Base-by-base conservation (phyloP, 1,139 yeast species). In the Geotrichum citri-aurantii region DNA sequence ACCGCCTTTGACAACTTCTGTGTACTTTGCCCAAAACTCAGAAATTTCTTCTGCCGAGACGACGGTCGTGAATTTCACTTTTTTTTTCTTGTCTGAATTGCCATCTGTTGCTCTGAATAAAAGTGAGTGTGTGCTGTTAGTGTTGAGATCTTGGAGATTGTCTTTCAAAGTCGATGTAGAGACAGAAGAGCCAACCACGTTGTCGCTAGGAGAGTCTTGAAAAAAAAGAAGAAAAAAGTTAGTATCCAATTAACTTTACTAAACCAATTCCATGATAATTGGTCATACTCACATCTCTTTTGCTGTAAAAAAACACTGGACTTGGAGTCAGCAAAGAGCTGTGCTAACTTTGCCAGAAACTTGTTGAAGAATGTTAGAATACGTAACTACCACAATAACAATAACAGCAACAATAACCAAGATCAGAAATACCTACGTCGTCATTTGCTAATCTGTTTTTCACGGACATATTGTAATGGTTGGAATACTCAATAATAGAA, bases 1-100 rank as follows among this genome's bases (percentile, higher is more conserved):
- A 5, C 86, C 90, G 31, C 75, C 69, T 69, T 87, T 88, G 60
- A 88, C 77, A 0, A 81, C 81, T 52, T 81, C 83, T 0, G 87
- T 75, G 70, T 88, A 88, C 48, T 81, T 82, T 47, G 73, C 71
- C 95, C 95, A 88, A 69, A 88, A 88, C 62, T 75, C 74, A 61
- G 84, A 87, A 64, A 88, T 74, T 21, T 79, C 74, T 3, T 76
- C 79, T 0, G 81, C 73, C 49, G 79, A 80, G 31, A 89, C 89
- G 23, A 83, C 81, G 0, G 96, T 88, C 8, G 88, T 81, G 52
- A 82, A 71, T 68, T 85, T 86, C 48, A 71, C 66, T 68, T 84
- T 83, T 60, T 75, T 74, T 47, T 73, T 70, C 64, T 80, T 77
- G 61, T 76, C 74, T 61, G 73, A 71, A 33, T 72, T 72, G n/a